Base-by-base conservation (phyloP, 192 early-diverging fungal species). In the Coemansia guatemalensis region DNA sequence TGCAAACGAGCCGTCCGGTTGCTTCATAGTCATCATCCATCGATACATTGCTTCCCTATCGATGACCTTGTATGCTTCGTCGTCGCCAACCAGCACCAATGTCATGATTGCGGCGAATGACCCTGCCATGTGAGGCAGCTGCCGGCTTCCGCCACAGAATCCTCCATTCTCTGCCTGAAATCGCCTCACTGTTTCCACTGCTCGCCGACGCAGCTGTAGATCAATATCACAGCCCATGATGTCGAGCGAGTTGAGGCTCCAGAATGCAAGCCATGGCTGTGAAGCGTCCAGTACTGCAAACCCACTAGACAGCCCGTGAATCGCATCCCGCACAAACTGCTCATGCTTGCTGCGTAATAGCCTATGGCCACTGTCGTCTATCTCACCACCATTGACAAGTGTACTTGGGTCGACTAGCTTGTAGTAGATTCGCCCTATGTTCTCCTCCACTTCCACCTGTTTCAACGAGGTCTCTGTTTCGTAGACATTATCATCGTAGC, bases 221-320 rank as follows among this genome's bases (percentile, higher is more conserved):
- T 86, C 71, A 32, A 94, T 74, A 5, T 65, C 65, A 35, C 79
- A 61, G 18, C 84, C 88, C 51, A 98, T 62, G 2, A 98, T 76
- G 72, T 89, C 90, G 8, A 96, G 82, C 2, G 92, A 81, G 58
- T 96, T 93, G 41, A 94, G 62, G 24, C 89, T 88, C 96, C 96
- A 98, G 60, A 92, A 95, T 8, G 88, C 78, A 24, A 98, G 73
- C 96, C 96, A 98, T 23, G 95, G 93, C 64, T 88, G 88, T 57
- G 86, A 88, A 12, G 96, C 89, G 72, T 98, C 96, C 25, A 95
- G 82, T 0, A 74, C 82, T 6, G 86, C 78, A 56, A 86, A 88
- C 51, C 77, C 80, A 23, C 74, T 58, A 8, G 83, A 76, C 26
- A 93, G 71, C 5, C 82, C 68, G 11, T 75, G 56, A 7, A 92